These are phyloP conservation scores for Mucor indicus DNA, from an alignment of 371 early-diverging fungal genomes.

Conservation along the genomic window DNA sequence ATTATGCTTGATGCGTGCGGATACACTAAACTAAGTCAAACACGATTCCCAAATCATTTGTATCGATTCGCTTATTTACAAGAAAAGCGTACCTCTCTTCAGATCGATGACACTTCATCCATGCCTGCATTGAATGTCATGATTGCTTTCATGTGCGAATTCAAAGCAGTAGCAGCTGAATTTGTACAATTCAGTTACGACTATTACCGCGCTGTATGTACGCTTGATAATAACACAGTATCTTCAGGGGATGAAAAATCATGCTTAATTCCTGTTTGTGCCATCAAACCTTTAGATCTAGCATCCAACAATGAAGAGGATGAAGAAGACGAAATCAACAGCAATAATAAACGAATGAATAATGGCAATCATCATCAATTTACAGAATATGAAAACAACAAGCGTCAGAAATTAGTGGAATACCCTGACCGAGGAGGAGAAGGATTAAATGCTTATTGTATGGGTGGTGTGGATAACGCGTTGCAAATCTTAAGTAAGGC, in stretches of 20 bases:
- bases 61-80: slow-evolving; percentile 33
- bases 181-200: slow-evolving; percentile 31
- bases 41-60: slow-evolving; percentile 22
- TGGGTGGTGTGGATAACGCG: slow-evolving; percentile 38
- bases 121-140: slow-evolving; percentile 12
- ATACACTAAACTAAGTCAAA: slow-evolving; percentile 19
- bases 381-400: background rate
- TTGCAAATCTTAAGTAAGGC: slow-evolving; percentile 35
- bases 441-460: slow-evolving; percentile 33
- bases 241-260: slow-evolving; percentile 23
- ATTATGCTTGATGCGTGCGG: slow-evolving; percentile 36
- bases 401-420: slow-evolving; percentile 3
- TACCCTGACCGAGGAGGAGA: slow-evolving; percentile 24
- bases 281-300: slow-evolving; percentile 12
- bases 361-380: background rate
- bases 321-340: background rate
- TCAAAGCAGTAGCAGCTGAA: slow-evolving; percentile 29
- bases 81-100: slow-evolving; percentile 21
- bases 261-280: slow-evolving; percentile 38
- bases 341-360: background rate
- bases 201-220: slow-evolving; percentile 33
- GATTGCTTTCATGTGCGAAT: slow-evolving; percentile 36
- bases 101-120: slow-evolving; percentile 7
- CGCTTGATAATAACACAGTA: slow-evolving; percentile 15
- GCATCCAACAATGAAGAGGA: background rate